phyloP scores from a whole-genome alignment of 1,284 basidiomycete genomes.

The Leccinum holopus region DNA sequence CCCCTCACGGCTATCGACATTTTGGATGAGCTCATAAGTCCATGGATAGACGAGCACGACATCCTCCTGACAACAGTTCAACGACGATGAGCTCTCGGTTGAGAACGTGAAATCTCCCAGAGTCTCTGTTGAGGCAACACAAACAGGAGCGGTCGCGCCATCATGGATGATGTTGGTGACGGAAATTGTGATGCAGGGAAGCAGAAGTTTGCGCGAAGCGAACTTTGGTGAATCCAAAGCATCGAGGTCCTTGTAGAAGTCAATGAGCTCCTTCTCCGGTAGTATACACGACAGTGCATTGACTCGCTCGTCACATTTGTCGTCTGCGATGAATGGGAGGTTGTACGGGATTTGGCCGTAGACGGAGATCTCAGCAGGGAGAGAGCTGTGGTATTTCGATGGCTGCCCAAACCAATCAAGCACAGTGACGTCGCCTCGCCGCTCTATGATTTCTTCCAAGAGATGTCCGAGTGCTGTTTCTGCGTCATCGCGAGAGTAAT shows the following conservation, averaged over 20 bases:
- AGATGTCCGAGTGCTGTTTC: conserved; percentile 14
- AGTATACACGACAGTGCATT: neutral
- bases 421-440: conserved; percentile 7
- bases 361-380: conserved; percentile 11
- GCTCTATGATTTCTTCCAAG: conserved; percentile 15
- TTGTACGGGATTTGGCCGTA: conserved; percentile 8
- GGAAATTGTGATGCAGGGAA: conserved; percentile 17
- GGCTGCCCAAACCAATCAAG: conserved; percentile 20
- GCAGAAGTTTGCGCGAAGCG: conserved; percentile 5
- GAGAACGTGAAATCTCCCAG: conserved; percentile 4
- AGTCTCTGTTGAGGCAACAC: neutral
- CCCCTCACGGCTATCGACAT: neutral
- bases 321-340: neutral
- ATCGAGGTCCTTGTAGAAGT: neutral
- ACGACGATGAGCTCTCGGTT: neutral
- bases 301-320: neutral
- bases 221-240: conserved; percentile 2
- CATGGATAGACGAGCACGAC: conserved; percentile 8
- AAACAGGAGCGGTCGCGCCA: neutral
- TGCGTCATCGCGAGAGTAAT: conserved; percentile 2
- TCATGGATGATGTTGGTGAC: neutral
- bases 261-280: neutral
- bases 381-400: conserved; percentile 18
- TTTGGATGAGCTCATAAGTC: conserved; percentile 10
- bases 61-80: neutral